These are phyloP conservation scores for Melampsora americana DNA, from an alignment of 1,284 basidiomycete species.

Conservation along the genomic window DNA sequence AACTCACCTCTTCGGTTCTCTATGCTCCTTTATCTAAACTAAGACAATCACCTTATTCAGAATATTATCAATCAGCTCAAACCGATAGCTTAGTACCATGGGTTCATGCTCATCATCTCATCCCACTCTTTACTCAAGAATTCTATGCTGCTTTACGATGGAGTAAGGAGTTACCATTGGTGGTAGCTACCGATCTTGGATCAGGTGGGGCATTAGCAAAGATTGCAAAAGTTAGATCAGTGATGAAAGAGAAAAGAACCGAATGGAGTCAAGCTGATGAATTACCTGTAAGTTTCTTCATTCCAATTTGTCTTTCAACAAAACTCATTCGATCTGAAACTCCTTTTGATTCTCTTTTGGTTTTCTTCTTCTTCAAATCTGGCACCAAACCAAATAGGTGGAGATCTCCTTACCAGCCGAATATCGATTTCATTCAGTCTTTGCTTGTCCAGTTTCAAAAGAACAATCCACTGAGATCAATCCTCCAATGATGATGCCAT, in stretches of 20 bases:
- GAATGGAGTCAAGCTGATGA: slow-evolving; percentile 87
- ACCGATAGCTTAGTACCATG: slow-evolving; percentile 58
- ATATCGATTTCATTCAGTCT: slow-evolving; percentile 91
- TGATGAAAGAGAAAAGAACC: slow-evolving; percentile 85
- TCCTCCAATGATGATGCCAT: slow-evolving; percentile 95
- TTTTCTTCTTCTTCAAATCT: slow-evolving; percentile 13
- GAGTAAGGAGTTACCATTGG: slow-evolving; percentile 79
- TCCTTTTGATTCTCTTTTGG: slow-evolving; percentile 10
- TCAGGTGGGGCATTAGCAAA: slow-evolving; percentile 79
- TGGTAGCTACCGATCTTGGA: slow-evolving; percentile 83
- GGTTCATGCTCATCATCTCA: slow-evolving; percentile 67
- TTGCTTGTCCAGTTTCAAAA: slow-evolving; percentile 95
- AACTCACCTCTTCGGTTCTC: slow-evolving; percentile 71
- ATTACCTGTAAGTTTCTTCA: slow-evolving; percentile 66
- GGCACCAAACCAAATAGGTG: slow-evolving; percentile 63
- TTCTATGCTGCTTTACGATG: slow-evolving; percentile 82
- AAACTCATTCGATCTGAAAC: not conserved
- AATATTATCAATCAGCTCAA: slow-evolving; percentile 58
- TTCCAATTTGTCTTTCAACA: not conserved
- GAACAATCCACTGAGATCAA: slow-evolving; percentile 81
- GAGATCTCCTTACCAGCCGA: slow-evolving; percentile 80
- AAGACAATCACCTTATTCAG: slow-evolving; percentile 68
- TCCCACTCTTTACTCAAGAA: slow-evolving; percentile 77
- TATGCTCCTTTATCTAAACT: slow-evolving; percentile 68
- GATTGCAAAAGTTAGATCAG: slow-evolving; percentile 85